Base-by-base conservation (phyloP, 2,329 filamentous ascomycete species). In the Talaromyces sp. region DNA sequence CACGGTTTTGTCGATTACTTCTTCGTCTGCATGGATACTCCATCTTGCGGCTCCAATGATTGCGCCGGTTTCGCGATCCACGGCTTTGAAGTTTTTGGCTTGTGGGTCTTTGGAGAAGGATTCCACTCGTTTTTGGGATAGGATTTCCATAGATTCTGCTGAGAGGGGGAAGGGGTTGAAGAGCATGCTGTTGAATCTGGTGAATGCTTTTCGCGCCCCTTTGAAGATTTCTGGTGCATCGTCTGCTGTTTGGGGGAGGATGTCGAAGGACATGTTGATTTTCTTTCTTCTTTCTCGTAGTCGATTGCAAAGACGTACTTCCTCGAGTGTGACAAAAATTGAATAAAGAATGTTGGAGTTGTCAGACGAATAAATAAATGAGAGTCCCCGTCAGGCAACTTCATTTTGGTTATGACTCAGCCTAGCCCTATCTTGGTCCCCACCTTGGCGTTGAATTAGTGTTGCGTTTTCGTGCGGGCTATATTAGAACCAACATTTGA, bases 1-100 rank as follows among this genome's bases (percentile, higher is more conserved):
- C 25, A 31, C 49, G 25, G 49, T 53, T 22, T 53, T 53, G 6
- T 53, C 49, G 17, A 53, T 53, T n/a, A 1, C n/a, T 7, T 53
- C 49, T 29, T 19, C 49, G 2, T n/a, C 49, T 5, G 49, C 15
- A n/a, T 53, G 49, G 27, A 53, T 53, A n/a, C 49, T 53, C 49
- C 49, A 53, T 53, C 5, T 53, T 11, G 49, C 27, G 27, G 49
- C 49, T 13, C 49, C 49, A 53, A 53, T 31, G 15, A 53, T 29
- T n/a, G 49, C 49, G 49, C 49, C 49, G 25, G 49, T 53, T 15
- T 53, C 49, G 27, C 49, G 49, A 31, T 53, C 49, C 27, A 53
- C 49, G 17, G 49, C 49, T 31, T 53, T 53, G 49, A 53, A 53
- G 8, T 3, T n/a, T n/a, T 53, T 29, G 11, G 49, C 15, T 7